Evolutionary conservation across 495 filamentous ascomycete species (phyloP).

Genomic region (Xylaria curta): DNA sequence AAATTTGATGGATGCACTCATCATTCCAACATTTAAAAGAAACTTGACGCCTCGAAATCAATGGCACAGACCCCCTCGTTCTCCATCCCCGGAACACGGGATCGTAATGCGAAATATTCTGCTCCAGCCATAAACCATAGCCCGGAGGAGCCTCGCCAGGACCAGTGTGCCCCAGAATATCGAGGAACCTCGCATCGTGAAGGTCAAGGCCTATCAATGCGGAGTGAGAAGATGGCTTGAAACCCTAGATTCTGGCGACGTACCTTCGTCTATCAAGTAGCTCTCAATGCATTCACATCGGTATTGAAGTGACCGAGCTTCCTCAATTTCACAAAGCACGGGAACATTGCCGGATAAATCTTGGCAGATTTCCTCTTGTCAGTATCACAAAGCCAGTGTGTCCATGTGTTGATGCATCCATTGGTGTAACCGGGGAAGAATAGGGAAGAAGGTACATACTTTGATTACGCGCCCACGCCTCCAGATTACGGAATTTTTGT

Average conservation of each 20-base stretch:
- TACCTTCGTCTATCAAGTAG: constrained; percentile 56
- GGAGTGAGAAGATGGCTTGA: constrained; percentile 9
- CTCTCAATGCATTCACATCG: constrained; percentile 58
- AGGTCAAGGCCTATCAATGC: constrained; percentile 50
- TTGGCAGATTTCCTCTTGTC: constrained; percentile 28
- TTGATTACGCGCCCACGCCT: constrained; percentile 49
- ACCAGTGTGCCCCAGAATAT: constrained; percentile 45
- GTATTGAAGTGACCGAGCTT: constrained; percentile 56
- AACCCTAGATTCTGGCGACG: constrained; percentile 30
- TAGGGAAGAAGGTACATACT: constrained; percentile 43
- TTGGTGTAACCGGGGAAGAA: constrained; percentile 12
- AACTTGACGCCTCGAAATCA: constrained; percentile 46
- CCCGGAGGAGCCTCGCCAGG: constrained; percentile 50
- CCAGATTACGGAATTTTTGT: constrained; percentile 53
- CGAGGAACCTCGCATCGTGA: constrained; percentile 50
- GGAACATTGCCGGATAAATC: constrained; percentile 51
- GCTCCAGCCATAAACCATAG: constrained; percentile 54
- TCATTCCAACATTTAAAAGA: constrained; percentile 60
- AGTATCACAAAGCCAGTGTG: constrained; percentile 7
- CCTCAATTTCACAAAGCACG: constrained; percentile 55
- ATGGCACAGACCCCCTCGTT: constrained; percentile 49
- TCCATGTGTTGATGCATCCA: neutral
- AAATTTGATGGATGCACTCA: constrained; percentile 58
- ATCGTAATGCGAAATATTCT: constrained; percentile 52
- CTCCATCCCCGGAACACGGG: constrained; percentile 50